These are phyloP conservation scores for Geotrichum carabidarum DNA, from an alignment of 1,139 yeast species.

Conservation along the genomic window DNA sequence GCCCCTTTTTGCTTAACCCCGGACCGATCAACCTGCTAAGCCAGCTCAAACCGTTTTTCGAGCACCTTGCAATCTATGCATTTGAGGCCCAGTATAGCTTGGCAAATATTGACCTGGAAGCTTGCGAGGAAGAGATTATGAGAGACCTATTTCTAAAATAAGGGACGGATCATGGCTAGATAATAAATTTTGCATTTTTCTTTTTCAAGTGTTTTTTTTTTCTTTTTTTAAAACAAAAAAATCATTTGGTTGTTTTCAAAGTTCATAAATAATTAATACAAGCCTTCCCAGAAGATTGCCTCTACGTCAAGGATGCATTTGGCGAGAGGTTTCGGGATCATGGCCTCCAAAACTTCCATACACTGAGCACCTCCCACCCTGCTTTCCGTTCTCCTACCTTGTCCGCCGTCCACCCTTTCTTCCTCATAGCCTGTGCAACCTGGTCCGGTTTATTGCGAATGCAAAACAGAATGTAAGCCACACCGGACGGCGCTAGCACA, in stretches of 20 bases:
- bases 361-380: conserved; percentile 92
- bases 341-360: conserved; percentile 36
- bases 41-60: conserved; percentile 62
- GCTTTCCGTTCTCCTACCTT: conserved; percentile 64
- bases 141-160: conserved; percentile 45
- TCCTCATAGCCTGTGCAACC: conserved; percentile 49
- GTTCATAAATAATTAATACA: no score
- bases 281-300: no score
- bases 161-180: no score
- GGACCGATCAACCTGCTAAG: conserved; percentile 32
- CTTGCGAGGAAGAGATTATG: conserved; percentile 52
- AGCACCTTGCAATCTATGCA: conserved; percentile 61
- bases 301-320: no score
- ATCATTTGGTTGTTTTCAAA: no score
- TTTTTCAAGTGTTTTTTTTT: no score
- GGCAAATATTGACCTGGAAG: conserved; percentile 44
- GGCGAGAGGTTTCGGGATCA: not conserved
- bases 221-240: no score
- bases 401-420: conserved; percentile 52
- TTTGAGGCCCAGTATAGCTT: conserved; percentile 69
- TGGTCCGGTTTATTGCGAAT: conserved; percentile 75
- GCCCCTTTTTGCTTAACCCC: conserved; percentile 16
- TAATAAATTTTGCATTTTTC: no score
- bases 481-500: conserved; percentile 52
- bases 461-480: conserved; percentile 80